Evolutionary conservation across 441 rosid species (phyloP), one percentile per base, ranked within the genome.

Genomic region (Jatropha podagrica): DNA sequence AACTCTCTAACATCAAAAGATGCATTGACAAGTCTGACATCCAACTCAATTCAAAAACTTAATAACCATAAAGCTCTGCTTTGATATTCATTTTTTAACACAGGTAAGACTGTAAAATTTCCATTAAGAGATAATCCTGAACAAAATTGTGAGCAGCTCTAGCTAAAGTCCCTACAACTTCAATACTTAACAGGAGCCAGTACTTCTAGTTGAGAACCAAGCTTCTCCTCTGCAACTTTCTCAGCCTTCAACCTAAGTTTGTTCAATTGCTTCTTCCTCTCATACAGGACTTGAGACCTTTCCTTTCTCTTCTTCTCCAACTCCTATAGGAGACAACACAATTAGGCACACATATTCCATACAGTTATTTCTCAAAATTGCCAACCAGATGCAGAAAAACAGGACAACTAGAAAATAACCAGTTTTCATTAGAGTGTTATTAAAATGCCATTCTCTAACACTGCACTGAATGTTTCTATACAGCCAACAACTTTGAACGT

Each of bases 241-340:
- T 90, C 96, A 0, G 96, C 96, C 83, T 89, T 90, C 18, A 65
- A 84, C 84, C 87, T 84, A 61, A 90, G 94, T 64, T 89, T 91
- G 51, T 70, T 83, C 75, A 93, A 87, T 73, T 90, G 95, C 83
- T 93, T 93, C 87, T 86, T 91, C 74, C 93, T 80, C 86, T 93
- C 90, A 3, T 90, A 93, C 2, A 68, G 78, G 18, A 84, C 86
- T 74, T 90, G 89, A 59, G 92, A 73, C 81, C 86, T 91, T 78
- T 90, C 96, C 80, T 91, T 93, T 80, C 95, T 85, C 93, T 88
- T 91, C 71, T 78, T 65, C 86, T 93, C 97, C 15, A 91, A 81
- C 83, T 93, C 92, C 96, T 91, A 86, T 6, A 20, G 40, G 23
- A 4, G 7, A 71, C 6, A 23, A 13, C 8, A 46, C 1, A n/a